phyloP scores from a whole-genome alignment of 2,329 filamentous ascomycete genomes.

The Aspergillus brasiliensis region DNA sequence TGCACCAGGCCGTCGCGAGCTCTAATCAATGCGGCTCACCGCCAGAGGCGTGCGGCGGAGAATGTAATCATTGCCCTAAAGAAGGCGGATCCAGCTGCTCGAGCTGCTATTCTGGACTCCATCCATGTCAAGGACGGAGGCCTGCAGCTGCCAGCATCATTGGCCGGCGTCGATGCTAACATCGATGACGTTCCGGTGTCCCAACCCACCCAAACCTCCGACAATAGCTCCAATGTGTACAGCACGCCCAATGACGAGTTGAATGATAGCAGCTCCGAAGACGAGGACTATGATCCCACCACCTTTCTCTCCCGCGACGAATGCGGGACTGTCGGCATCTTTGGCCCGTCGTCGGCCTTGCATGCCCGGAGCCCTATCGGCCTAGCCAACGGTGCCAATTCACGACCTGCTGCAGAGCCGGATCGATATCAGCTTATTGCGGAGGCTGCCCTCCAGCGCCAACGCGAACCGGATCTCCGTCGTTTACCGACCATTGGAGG shows the following conservation, averaged over 20 bases:
- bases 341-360: conserved; percentile 8
- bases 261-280: neutral
- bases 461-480: conserved; percentile 42
- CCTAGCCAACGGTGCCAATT: neutral
- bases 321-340: conserved; percentile 7
- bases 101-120: neutral
- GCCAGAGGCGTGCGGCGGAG: neutral
- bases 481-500: conserved; percentile 51
- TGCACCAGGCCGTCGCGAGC: neutral
- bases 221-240: neutral
- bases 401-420: neutral
- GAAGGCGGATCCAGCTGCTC: neutral
- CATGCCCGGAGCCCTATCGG: neutral
- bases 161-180: neutral
- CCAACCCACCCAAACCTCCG: neutral
- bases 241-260: neutral
- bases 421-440: conserved; percentile 9
- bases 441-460: conserved; percentile 37
- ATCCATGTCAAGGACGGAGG: neutral
- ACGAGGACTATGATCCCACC: conserved; percentile 8
- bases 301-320: conserved; percentile 10
- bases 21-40: neutral
- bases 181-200: neutral
- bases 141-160: neutral
- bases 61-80: neutral